These are phyloP conservation scores for Bipolaris gigantea DNA, from an alignment of 2,329 filamentous ascomycete genomes.

Conservation along the genomic window DNA sequence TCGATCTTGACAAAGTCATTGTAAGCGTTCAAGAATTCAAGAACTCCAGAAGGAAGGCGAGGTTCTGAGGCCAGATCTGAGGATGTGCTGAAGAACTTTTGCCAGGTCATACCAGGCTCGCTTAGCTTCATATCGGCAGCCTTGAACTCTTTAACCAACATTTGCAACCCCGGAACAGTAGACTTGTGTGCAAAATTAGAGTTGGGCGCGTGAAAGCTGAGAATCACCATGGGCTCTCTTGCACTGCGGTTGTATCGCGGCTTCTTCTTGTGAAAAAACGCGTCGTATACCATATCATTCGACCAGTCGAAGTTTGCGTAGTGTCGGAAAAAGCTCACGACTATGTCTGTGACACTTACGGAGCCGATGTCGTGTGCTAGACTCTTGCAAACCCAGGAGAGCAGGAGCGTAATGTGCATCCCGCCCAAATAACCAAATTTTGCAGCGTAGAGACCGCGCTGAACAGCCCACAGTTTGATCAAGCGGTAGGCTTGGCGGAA, in stretches of 20 bases:
- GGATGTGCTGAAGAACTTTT: slow-evolving; percentile 25
- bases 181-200: slow-evolving; percentile 63
- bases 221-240: slow-evolving; percentile 64
- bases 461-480: slow-evolving; percentile 64
- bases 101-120: slow-evolving; percentile 31
- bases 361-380: slow-evolving; percentile 28
- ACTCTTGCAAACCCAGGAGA: slow-evolving; percentile 62
- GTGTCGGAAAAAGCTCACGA: slow-evolving; percentile 64
- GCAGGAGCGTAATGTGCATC: slow-evolving; percentile 65
- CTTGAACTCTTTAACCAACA: slow-evolving; percentile 56
- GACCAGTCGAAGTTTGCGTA: slow-evolving; percentile 65
- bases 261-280: slow-evolving; percentile 53
- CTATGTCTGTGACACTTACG: slow-evolving; percentile 55
- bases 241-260: slow-evolving; percentile 56
- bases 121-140: slow-evolving; percentile 50
- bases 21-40: slow-evolving; percentile 57
- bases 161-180: slow-evolving; percentile 56
- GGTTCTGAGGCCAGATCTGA: neutral
- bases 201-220: slow-evolving; percentile 64
- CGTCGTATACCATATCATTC: slow-evolving; percentile 59
- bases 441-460: slow-evolving; percentile 65
- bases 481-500: slow-evolving; percentile 63
- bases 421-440: slow-evolving; percentile 68
- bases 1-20: slow-evolving; percentile 63
- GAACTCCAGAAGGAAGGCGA: slow-evolving; percentile 6